Evolutionary conservation across 331 rosid genomes (phyloP).

Genomic region (Malus hybrid): DNA sequence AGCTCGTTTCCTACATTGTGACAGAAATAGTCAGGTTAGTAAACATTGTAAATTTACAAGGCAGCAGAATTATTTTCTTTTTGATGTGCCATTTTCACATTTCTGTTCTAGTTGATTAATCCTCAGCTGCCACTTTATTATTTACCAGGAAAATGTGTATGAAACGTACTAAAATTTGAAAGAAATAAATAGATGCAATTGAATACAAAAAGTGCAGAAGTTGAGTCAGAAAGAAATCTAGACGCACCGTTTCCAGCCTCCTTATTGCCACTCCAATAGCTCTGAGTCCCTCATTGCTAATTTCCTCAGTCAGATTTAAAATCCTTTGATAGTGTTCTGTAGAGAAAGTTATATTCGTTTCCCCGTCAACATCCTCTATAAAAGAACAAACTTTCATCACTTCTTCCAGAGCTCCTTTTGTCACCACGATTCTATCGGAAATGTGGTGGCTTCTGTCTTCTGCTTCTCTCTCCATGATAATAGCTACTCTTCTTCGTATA

Average conservation of each 20-base stretch:
- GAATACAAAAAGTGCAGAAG: not conserved
- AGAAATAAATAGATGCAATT: not conserved
- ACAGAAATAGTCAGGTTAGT: constrained; percentile 1
- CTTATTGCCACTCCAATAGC: constrained; percentile 67
- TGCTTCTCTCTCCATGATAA: constrained; percentile 45
- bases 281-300: constrained; percentile 73
- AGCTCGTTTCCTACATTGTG: constrained; percentile 23
- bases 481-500: constrained; percentile 70
- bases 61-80: not conserved
- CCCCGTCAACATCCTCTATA: constrained; percentile 34
- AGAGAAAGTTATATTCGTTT: constrained; percentile 27
- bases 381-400: constrained; percentile 59
- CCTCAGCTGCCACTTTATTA: not conserved
- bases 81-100: not conserved
- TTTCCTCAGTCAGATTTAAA: constrained; percentile 43
- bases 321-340: constrained; percentile 39
- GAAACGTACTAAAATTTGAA: not conserved
- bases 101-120: not conserved
- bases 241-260: constrained; percentile 46
- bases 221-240: not conserved
- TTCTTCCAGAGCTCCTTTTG: constrained; percentile 88
- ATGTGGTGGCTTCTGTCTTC: constrained; percentile 24
- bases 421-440: constrained; percentile 42
- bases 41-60: not conserved
- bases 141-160: not conserved